Evolutionary conservation across 768 basidiomycete genomes (phyloP), one percentile per base, ranked within the genome.

Genomic region (Auricularia heimuer): DNA sequence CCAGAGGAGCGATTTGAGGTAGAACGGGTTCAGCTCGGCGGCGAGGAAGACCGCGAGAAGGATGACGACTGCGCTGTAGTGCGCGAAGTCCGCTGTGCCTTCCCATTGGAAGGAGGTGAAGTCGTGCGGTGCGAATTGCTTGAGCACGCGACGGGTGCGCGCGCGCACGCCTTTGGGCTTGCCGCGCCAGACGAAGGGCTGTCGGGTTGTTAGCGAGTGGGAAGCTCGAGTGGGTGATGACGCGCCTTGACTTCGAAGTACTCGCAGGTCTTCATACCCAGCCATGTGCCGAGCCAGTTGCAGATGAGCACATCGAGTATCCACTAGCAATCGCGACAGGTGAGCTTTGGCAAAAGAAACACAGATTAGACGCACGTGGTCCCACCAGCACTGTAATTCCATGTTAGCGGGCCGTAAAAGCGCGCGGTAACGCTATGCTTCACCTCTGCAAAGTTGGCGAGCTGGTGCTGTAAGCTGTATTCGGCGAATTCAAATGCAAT

Each of bases 41-140:
- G 86, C 88, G 62, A 94, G 80, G 73, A 93, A 93, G 35, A 87
- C 85, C 4, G 86, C 85, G 44, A 93, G 82, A 58, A 93, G 78
- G 34, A 88, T 69, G 16, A 93, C 89, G 42, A 93, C 91, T 0
- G 82, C 83, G 67, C 86, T 75, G 71, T 90, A 93, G 74, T 92
- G 85, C 54, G 81, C 77, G 71, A 92, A 89, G 44, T 85, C 85
- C 8, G 89, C 85, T 1, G 90, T 89, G 35, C 83, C 83, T 68
- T 87, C 91, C 92, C 92, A 94, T 71, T 89, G 85, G 80, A 93
- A 93, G 10, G 88, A 83, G 18, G 90, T 93, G 77, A 90, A 94
- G 70, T 92, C 91, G 66, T 90, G 88, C 12, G 92, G 92, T 8
- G 89, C 89, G 73, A 93, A 91, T 70, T 93, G 92, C 67, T 84